phyloP scores from a whole-genome alignment of 257 asterid species.

The Galeopsis tetrahit region DNA sequence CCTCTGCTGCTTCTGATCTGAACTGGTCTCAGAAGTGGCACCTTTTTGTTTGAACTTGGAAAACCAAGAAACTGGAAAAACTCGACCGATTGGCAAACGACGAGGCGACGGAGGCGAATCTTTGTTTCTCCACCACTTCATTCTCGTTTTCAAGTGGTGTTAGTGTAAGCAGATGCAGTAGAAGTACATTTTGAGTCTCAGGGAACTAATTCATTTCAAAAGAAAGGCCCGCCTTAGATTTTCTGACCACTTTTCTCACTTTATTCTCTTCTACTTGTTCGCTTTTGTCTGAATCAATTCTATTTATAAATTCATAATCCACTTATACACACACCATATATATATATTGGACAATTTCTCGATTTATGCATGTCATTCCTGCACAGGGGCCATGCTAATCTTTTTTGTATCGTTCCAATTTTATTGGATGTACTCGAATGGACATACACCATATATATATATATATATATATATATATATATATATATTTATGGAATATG shows the following conservation, averaged over 20 bases:
- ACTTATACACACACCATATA: too few relatives aligned
- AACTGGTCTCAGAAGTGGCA: slow-evolving; percentile 22
- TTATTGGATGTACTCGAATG: too few relatives aligned
- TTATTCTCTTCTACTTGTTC: slow-evolving; percentile 29
- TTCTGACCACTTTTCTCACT: slow-evolving; percentile 55
- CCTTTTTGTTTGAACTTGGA: slow-evolving; percentile 60
- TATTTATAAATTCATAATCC: background rate
- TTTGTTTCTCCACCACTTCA: slow-evolving; percentile 59
- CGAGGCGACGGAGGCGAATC: slow-evolving; percentile 46
- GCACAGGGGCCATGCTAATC: too few relatives aligned
- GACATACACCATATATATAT: too few relatives aligned
- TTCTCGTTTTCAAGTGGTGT: slow-evolving; percentile 34
- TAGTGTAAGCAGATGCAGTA: slow-evolving; percentile 23
- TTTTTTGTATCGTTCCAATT: too few relatives aligned
- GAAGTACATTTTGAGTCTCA: slow-evolving; percentile 20
- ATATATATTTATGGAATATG: background rate
- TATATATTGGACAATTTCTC: too few relatives aligned
- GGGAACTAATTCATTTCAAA: slow-evolving; percentile 51
- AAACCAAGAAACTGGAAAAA: slow-evolving; percentile 74
- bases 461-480: background rate
- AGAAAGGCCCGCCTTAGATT: slow-evolving; percentile 67
- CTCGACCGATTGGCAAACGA: slow-evolving; percentile 50
- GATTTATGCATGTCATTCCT: too few relatives aligned
- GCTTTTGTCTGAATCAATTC: slow-evolving; percentile 22
- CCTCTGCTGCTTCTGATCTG: slow-evolving; percentile 36